Evolutionary conservation across 768 basidiomycete species (phyloP).

Genomic region (Pleurotus citrinopileatus): DNA sequence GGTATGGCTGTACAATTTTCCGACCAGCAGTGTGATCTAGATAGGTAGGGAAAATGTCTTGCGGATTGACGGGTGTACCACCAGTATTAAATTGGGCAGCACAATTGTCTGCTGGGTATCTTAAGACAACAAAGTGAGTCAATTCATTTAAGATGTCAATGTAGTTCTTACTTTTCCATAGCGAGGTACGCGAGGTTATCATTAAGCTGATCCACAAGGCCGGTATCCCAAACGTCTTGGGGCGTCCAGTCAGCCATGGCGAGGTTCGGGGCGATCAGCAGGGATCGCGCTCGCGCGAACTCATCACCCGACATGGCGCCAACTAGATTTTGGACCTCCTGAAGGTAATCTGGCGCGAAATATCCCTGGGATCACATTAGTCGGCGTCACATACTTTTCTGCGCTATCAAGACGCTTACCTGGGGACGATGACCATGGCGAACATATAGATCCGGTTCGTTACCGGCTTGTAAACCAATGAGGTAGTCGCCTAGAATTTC

Average conservation of each 20-base stretch:
- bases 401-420: no score
- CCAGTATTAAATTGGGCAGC: conserved; percentile 45
- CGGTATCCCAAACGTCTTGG: conserved; percentile 51
- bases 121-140: conserved; percentile 16
- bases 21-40: conserved; percentile 57
- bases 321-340: conserved; percentile 51
- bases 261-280: conserved; percentile 60
- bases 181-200: conserved; percentile 41
- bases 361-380: conserved; percentile 39
- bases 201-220: conserved; percentile 42
- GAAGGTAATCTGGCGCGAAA: conserved; percentile 42
- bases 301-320: conserved; percentile 39
- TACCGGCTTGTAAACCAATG: conserved; percentile 68
- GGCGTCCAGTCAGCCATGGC: conserved; percentile 50
- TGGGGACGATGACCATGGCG: neutral
- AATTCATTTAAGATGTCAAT: conserved; percentile 8
- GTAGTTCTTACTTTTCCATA: conserved; percentile 50
- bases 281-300: conserved; percentile 30
- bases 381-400: no score
- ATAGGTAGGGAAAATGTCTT: conserved; percentile 48
- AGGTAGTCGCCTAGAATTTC: conserved; percentile 61
- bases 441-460: conserved; percentile 76
- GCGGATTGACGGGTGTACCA: conserved; percentile 31
- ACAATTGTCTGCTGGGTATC: conserved; percentile 62
- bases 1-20: conserved; percentile 49